Conservation (phyloP, 1,284 basidiomycete genomes). For the Apiotrichum veenhuisii region DNA sequence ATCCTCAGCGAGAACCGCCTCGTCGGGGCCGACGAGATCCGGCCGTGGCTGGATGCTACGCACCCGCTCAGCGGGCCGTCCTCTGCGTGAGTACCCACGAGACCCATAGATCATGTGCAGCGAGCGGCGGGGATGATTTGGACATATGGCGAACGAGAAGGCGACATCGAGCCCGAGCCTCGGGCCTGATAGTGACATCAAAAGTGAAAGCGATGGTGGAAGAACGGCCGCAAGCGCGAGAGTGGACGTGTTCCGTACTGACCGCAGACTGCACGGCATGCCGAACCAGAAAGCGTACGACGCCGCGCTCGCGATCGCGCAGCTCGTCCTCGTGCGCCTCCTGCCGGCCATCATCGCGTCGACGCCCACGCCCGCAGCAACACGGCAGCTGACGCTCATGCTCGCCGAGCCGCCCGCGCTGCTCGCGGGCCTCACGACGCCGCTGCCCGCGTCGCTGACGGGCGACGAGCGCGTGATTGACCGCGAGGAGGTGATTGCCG, state of each 20-base stretch:
- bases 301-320: constrained; percentile 35
- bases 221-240: too few relatives aligned
- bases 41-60: constrained; percentile 35
- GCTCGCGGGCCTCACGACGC: constrained; percentile 37
- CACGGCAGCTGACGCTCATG: constrained; percentile 11
- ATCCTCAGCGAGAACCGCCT: constrained; percentile 28
- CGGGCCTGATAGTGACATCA: too few relatives aligned
- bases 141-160: too few relatives aligned
- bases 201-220: too few relatives aligned
- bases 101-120: neutral
- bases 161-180: too few relatives aligned
- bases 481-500: constrained; percentile 16
- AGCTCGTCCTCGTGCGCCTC: constrained; percentile 31
- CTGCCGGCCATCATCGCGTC: constrained; percentile 33
- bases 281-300: constrained; percentile 38
- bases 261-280: constrained; percentile 23
- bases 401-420: constrained; percentile 36
- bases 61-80: constrained; percentile 30
- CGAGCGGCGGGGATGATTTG: too few relatives aligned
- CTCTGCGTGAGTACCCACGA: constrained; percentile 33
- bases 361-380: neutral
- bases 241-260: neutral
- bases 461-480: constrained; percentile 34
- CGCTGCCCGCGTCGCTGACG: constrained; percentile 39
- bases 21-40: constrained; percentile 31